These are phyloP conservation scores for Populus hybrid DNA, from an alignment of 441 rosid genomes.

Conservation along the genomic window DNA sequence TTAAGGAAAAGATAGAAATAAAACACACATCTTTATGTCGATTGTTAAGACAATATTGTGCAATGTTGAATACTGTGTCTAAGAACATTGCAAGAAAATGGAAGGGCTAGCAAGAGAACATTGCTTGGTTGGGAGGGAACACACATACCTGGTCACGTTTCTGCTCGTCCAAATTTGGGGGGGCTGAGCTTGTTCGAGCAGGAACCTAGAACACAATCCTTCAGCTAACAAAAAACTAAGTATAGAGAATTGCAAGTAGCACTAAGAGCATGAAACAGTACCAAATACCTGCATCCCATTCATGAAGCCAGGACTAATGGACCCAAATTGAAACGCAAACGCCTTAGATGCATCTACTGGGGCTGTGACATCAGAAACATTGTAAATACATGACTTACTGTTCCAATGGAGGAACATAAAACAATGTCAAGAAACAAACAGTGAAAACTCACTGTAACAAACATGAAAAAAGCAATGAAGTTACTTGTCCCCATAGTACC, in stretches of 20 bases:
- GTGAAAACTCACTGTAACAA: not conserved
- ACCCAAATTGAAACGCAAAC: constrained; percentile 83
- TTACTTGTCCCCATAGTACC: not conserved
- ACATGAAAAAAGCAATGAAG: not conserved
- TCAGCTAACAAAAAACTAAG: constrained; percentile 7
- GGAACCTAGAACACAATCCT: constrained; percentile 60
- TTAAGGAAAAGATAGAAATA: not conserved
- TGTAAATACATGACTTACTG: not conserved
- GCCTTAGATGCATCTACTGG: constrained; percentile 62
- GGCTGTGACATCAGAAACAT: constrained; percentile 27
- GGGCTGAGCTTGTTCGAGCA: constrained; percentile 97
- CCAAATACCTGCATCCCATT: constrained; percentile 64
- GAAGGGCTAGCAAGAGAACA: not conserved
- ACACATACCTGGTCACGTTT: constrained; percentile 72
- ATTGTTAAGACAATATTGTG: not conserved
- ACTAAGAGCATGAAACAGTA: constrained; percentile 7
- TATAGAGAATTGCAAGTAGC: not conserved
- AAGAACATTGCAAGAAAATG: not conserved
- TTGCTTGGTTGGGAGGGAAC: not conserved
- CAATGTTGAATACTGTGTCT: not conserved
- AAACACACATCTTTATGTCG: not conserved
- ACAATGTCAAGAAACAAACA: not conserved
- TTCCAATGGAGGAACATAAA: not conserved
- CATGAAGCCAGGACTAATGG: constrained; percentile 75
- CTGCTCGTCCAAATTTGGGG: constrained; percentile 98